Evolutionary conservation across 106 monocot genomes (phyloP), one percentile per base, ranked within the genome.

Genomic region (Narthecium ossifragum): DNA sequence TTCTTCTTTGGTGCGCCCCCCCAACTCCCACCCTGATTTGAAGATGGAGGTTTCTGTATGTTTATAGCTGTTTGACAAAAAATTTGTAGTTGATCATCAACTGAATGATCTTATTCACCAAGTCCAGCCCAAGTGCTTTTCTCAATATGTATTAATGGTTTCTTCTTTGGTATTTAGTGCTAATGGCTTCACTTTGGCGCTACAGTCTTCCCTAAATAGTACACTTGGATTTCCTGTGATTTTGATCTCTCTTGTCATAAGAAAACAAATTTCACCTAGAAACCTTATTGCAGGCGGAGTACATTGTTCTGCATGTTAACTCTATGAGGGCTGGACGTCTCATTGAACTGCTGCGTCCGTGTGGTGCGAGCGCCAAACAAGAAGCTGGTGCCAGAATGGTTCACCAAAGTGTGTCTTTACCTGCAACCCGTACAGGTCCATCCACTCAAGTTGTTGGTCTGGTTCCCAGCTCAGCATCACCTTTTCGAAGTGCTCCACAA

Each of bases 381-480:
- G 87, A 91, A 71, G 98, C 77, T 46, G 87, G 87, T 64, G 78
- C 87, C 34, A 73, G 74, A 65, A 81, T 81, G 73, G 72, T 98
- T 58, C 98, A 98, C 70, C 98, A 91, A n/a, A 98, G 87, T n/a
- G 60, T 98, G 46, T 91, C 91, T 72, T 60, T 98, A 51, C 83
- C 89, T 22, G 62, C 90, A 61, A 46, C 63, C 66, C 53, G 85
- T 65, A 31, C 68, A 45, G 85, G 73, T 41, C 69, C 76, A 53
- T 27, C 76, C 7, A 68, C 75, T 46, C 78, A 72, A 45, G 65
- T 45, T 50, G 49, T 66, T 31, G 81, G 73, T 40, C 63, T 69
- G 26, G 40, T 66, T 69, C 22, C 76, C 46, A 75, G 64, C 59
- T 60, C 89, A 53, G 20, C 67, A 52, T 18, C 46, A 34, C 40